Evolutionary conservation across 306 rosid genomes (phyloP).

Genomic region (Acmispon strigosus): DNA sequence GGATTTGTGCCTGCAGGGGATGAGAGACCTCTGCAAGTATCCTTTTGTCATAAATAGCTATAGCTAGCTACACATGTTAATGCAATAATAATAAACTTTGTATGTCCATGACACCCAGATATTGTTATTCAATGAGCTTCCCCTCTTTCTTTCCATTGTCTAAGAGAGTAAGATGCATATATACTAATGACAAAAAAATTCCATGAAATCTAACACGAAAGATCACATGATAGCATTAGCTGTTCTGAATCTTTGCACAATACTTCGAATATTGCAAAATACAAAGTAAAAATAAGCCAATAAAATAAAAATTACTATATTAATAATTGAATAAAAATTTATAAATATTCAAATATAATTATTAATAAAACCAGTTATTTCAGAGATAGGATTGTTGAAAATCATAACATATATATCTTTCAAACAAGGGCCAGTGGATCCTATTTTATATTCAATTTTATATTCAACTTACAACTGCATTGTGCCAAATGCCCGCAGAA

Average conservation of each 20-base stretch:
- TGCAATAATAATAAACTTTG: not conserved
- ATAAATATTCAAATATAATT: no score
- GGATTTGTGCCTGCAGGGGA: no score
- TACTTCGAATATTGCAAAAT: no score
- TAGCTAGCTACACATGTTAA: not conserved
- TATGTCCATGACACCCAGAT: not conserved
- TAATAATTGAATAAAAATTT: no score
- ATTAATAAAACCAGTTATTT: no score
- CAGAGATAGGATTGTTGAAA: not conserved
- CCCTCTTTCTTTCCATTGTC: not conserved
- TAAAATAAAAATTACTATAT: no score
- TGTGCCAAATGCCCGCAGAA: conserved; percentile 96
- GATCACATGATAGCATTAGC: not conserved
- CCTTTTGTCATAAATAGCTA: not conserved
- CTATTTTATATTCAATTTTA: conserved; percentile 2
- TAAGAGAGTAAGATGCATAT: not conserved
- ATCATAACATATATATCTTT: not conserved
- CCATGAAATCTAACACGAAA: not conserved
- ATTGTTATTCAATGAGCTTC: not conserved
- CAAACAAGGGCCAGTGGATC: conserved; percentile 13
- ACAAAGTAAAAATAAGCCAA: no score
- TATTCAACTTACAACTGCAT: conserved; percentile 67
- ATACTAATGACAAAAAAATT: not conserved
- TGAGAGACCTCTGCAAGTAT: not conserved
- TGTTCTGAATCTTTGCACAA: no score